Evolutionary conservation across 306 rosid genomes (phyloP), one percentile per base, ranked within the genome.

Genomic region (Trifolium repens): DNA sequence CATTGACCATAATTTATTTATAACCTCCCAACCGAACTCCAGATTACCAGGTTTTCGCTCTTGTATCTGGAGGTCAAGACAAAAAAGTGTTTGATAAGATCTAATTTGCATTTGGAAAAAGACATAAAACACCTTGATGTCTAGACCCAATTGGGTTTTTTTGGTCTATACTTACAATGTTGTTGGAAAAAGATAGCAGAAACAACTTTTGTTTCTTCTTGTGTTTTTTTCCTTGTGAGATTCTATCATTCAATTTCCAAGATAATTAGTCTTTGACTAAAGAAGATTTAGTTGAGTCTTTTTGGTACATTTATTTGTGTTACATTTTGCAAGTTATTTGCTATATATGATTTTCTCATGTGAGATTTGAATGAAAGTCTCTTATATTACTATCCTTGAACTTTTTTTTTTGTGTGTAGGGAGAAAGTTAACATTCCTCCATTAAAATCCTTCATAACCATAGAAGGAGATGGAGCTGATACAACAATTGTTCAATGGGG

Each of bases 401-500:
- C 6, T 50, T 57, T 49, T 54, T 53, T 17, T 59, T 10, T 12
- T 58, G 5, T 34, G 68, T 79, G n/a, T 87, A 92, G 99, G 83
- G 99, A 96, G 80, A 96, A 96, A 79, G 98, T 96, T 10, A 87
- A 61, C 73, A 92, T 96, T 72, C 98, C 97, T 8, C 80, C 87
- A 30, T 73, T 89, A 15, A 96, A 96, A 85, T 92, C 96, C 5
- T 96, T 76, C 87, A 85, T 96, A 87, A 90, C 91, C 61, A 87
- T 96, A 74, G 80, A 96, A 87, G 99, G 99, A 83, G 98, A 83
- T 34, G 99, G 97, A 15, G 91, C 98, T 32, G 98, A 89, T 27
- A 81, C 87, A 68, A 96, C 99, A 65, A 90, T 90, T 7, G 91
- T 96, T 83, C 94, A 96, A 82, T 96, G 96, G 96, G 97, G 98